Evolutionary conservation across 2,329 filamentous ascomycete genomes (phyloP), one percentile per base, ranked within the genome.

Genomic region (Xylariales sp.): DNA sequence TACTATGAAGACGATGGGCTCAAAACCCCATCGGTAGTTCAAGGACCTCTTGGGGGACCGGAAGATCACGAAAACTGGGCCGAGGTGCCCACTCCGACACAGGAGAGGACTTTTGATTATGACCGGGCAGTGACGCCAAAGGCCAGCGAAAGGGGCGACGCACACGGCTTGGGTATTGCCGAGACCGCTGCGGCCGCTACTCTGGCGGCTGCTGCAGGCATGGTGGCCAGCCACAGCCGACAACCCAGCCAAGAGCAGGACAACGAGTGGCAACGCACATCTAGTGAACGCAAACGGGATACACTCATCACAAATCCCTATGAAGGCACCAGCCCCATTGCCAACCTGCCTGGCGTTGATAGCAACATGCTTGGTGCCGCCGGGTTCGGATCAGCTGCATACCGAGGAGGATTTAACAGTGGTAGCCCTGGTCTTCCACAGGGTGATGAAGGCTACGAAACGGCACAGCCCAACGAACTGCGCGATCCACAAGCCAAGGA

Each of bases 391-490:
- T 41, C 48, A 29, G 51, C 57, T 13, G 48, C 49, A 24, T 74
- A 70, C 45, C 60, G 61, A 38, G 58, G 63, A 49, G 57, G 67
- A 47, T 70, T 74, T 61, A 55, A 74, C 57, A 61, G 75, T 47
- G 64, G 77, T 59, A 72, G 81, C 55, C 75, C 77, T 70, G 50
- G 76, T 70, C 29, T 71, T 74, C 42, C 77, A 68, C 42, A 86
- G 82, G 58, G 69, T 65, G 88, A 96, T 55, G 91, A 97, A 66
- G 91, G 90, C 6, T 97, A 96, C 63, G 90, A 91, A 48, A 95
- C 91, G 17, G 88, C 78, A 39, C 77, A 71, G 3, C 74, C 75
- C 3, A 72, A 75, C 45, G 72, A 74, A 47, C 72, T 68, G 4
- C 75, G 75, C 1, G 74, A 76, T 29, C 53, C 68, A 24, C 62